phyloP scores from a whole-genome alignment of 2,329 filamentous ascomycete species.

The Teratosphaeria epicoccoides region DNA sequence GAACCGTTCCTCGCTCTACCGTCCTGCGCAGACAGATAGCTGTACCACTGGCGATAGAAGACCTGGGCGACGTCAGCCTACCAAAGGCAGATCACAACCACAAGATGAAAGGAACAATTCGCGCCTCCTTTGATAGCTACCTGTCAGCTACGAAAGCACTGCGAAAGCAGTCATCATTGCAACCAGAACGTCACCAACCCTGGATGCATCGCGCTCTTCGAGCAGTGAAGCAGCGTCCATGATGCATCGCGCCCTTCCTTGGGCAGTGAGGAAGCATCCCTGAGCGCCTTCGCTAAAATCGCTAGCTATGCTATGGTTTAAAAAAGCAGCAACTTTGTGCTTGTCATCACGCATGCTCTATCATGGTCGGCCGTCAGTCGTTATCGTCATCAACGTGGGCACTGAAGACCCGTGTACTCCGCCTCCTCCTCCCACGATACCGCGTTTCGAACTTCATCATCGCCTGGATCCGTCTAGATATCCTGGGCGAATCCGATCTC shows the following conservation, averaged over 20 bases:
- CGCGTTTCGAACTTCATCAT: not conserved
- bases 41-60: too few species aligned
- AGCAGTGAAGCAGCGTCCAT: not conserved
- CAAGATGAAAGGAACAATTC: too few species aligned
- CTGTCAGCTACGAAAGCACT: not conserved
- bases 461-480: not conserved
- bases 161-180: not conserved
- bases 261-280: not conserved
- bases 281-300: not conserved
- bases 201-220: not conserved
- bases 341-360: not conserved
- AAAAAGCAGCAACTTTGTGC: not conserved
- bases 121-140: not conserved
- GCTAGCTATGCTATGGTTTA: not conserved
- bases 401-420: not conserved
- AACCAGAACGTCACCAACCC: not conserved
- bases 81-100: too few species aligned
- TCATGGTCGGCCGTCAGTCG: not conserved
- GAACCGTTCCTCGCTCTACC: too few species aligned
- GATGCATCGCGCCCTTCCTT: not conserved
- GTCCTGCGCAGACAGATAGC: too few species aligned
- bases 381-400: not conserved
- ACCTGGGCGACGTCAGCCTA: too few species aligned
- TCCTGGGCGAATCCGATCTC: conserved; percentile 63
- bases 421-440: not conserved